Percentiles rank a stretch among this genome's conserved stretches.
phyloP scores from a whole-genome alignment of 2,329 filamentous ascomycete genomes.

The Calonectria naviculata region DNA sequence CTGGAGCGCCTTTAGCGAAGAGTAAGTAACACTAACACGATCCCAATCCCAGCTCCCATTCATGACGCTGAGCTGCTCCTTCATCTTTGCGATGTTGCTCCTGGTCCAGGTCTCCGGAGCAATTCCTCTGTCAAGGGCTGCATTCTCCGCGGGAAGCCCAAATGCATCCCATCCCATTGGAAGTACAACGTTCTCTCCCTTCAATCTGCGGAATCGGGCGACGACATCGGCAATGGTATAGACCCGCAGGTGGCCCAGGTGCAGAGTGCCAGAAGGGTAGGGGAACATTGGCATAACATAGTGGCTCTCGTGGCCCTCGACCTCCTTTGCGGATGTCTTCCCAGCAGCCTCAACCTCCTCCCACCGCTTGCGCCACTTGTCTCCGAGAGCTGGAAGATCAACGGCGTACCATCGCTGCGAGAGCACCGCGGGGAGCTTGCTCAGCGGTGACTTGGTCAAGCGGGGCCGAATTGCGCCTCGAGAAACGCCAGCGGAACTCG shows the following conservation, averaged over 20 bases:
- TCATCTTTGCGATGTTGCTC: conserved; percentile 86
- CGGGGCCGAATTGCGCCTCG: conserved; percentile 25
- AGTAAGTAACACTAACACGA: conserved; percentile 66
- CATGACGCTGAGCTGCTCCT: conserved; percentile 81
- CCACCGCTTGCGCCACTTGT: conserved; percentile 66
- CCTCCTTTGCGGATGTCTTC: conserved; percentile 22
- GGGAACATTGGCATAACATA: conserved; percentile 95
- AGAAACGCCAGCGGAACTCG: conserved; percentile 20
- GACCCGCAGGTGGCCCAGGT: conserved; percentile 88
- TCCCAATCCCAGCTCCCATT: conserved; percentile 89
- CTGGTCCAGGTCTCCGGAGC: conserved; percentile 84
- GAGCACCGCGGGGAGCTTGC: conserved; percentile 16
- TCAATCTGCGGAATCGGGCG: conserved; percentile 79
- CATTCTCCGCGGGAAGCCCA: conserved; percentile 90
- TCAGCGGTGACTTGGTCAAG: conserved; percentile 22
- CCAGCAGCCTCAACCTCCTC: conserved; percentile 21
- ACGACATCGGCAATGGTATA: conserved; percentile 93
- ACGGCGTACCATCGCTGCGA: conserved; percentile 53
- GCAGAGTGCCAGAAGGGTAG: conserved; percentile 87
- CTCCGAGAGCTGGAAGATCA: conserved; percentile 57
- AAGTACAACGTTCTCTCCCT: conserved; percentile 80
- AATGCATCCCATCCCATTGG: conserved; percentile 98
- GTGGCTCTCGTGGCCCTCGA: conserved; percentile 50
- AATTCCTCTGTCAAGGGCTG: conserved; percentile 84
- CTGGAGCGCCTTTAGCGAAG: too few relatives aligned